Base-by-base conservation (phyloP, 2,329 filamentous ascomycete genomes). In the Cercospora sp. region DNA sequence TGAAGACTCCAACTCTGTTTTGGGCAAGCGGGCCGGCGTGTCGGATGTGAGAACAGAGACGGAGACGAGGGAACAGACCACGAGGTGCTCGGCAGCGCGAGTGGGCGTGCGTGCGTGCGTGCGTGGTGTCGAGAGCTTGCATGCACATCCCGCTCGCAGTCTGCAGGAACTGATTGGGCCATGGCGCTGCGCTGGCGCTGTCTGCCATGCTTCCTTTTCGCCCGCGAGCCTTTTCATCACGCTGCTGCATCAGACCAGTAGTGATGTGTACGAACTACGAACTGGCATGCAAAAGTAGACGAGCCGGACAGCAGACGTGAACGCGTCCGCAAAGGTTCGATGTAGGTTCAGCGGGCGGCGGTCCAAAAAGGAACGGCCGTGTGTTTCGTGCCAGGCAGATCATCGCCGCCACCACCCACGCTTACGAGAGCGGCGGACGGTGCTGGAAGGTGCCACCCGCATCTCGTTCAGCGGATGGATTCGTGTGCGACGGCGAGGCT, bases 1-100 rank as follows among this genome's bases (percentile, higher is more conserved):
- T 21, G 21, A 53, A 28, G 49, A 53, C 61, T 63, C 51, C 10
- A 57, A 63, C 65, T 66, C 66, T 67, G 34, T 32, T 64, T 63
- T 55, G 34, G 62, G 43, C 45, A 65, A 24, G 57, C 62, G 66
- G 66, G 62, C 66, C 62, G 66, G 34, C 16, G 26, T 28, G 37
- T 59, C 55, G 55, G 63, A 49, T 43, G 59, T 18, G 61, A 63
- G 28, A 63, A 13, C n/a, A 40, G 28, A 64, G 49, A n/a, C 34
- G 34, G 34, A 37, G 34, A n/a, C 34, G 34, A 40, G 34, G 34
- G 34, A 40, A 40, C 34, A 16, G 34, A 40, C 34, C 34, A 40
- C 34, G 34, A 40, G 34, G 34, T 40, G 34, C 34, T 40, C 34
- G 34, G 34, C 34, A n/a, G 34, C 34, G 13, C 7, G 34, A 40